Evolutionary conservation across 345 rosid genomes (phyloP).

Genomic region (Excoecaria agallocha): DNA sequence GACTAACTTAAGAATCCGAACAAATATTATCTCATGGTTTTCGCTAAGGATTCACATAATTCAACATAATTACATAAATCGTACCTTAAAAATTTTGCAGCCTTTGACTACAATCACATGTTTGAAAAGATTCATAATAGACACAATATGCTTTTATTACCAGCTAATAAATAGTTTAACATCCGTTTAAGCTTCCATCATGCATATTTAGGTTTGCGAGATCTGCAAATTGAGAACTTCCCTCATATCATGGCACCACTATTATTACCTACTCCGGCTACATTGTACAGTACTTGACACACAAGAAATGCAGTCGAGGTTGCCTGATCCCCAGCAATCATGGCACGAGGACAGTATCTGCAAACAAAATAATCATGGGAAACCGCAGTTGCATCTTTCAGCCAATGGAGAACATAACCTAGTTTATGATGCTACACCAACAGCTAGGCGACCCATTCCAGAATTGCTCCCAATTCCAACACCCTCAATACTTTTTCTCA

Average conservation of each 20-base stretch:
- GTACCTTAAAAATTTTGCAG: neutral
- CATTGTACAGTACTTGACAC: neutral
- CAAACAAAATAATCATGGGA: neutral
- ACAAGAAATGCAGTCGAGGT: neutral
- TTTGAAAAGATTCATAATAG: neutral
- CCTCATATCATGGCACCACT: neutral
- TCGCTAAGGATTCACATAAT: neutral
- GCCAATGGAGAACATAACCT: neutral
- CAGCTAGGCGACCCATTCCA: slow-evolving; percentile 35
- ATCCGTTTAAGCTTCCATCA: neutral
- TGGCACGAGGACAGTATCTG: neutral
- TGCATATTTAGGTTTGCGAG: neutral
- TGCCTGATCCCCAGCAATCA: slow-evolving; percentile 2
- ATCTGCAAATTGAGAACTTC: slow-evolving; percentile 9
- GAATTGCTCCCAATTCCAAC: slow-evolving; percentile 31
- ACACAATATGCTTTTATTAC: neutral
- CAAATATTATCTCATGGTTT: no score
- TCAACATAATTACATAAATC: neutral
- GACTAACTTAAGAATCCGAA: no score
- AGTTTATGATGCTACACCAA: slow-evolving; percentile 46
- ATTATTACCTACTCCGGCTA: slow-evolving; percentile 20
- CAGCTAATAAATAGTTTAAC: neutral
- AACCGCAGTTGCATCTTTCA: neutral
- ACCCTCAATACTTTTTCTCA: slow-evolving; percentile 39
- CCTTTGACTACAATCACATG: neutral